phyloP scores from a whole-genome alignment of 192 early-diverging fungal genomes.

The Dimargaris cristalligena region DNA sequence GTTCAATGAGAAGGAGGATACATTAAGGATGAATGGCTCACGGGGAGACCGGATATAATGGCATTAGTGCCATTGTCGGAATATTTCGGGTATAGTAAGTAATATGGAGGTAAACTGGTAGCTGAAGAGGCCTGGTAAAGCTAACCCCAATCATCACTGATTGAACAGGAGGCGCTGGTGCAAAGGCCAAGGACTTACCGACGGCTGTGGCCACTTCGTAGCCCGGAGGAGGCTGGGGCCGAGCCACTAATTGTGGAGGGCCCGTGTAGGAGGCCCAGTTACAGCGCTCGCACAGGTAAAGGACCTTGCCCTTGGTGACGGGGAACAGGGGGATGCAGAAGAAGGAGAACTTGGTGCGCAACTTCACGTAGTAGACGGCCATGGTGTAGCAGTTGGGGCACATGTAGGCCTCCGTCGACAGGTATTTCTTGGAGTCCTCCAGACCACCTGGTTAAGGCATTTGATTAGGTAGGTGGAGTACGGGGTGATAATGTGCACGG shows the following conservation, averaged over 20 bases:
- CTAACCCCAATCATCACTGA: neutral
- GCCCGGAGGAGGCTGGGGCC: constrained; percentile 1
- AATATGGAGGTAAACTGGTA: neutral
- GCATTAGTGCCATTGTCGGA: neutral
- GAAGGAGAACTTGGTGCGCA: constrained; percentile 5
- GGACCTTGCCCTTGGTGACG: neutral
- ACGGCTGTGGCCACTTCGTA: too few species aligned
- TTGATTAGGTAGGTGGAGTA: neutral
- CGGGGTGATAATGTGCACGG: neutral
- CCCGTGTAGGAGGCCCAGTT: constrained; percentile 1
- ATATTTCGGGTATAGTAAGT: neutral
- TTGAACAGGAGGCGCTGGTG: neutral
- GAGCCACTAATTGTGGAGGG: constrained; percentile 2
- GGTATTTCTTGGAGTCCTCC: constrained; percentile 2
- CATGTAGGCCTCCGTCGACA: constrained; percentile 9
- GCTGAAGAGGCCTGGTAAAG: neutral
- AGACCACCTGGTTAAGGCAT: neutral
- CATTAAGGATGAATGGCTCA: neutral
- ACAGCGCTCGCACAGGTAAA: constrained; percentile 8
- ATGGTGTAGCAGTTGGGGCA: constrained; percentile 11
- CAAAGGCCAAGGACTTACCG: too few species aligned
- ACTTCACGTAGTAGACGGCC: constrained; percentile 2
- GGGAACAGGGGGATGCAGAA: constrained; percentile 10
- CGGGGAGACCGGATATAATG: neutral
- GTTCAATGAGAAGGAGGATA: neutral